Base-by-base conservation (phyloP, 2,329 filamentous ascomycete species). In the Fusarium poae region DNA sequence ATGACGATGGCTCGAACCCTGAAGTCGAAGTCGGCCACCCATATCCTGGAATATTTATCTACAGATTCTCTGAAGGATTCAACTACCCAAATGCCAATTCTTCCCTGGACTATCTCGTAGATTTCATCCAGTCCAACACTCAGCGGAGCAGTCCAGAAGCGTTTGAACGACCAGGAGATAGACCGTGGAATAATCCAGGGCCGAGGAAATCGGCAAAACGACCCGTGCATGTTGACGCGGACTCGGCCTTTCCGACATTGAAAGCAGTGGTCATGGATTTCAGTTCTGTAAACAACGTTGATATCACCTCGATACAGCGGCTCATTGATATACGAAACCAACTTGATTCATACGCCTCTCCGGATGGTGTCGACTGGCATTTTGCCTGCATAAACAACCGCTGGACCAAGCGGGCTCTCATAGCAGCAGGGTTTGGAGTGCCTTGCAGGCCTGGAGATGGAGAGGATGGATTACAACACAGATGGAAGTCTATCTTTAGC, bases 401-500 rank as follows among this genome's bases (percentile, higher is more conserved):
- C 48, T 97, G 95, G 95, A 95, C 94, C 25, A 97, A 97, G 82
- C 91, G 94, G 32, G 94, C 93, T 6, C 89, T 98, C 43, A 91
- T 91, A 6, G 89, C 92, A 3, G 95, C 92, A 25, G 95, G 95
- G 15, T 98, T 98, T 75, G 95, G 95, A 3, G 94, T 91, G 77
- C 94, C 93, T 4, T 88, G 89, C 1, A 83, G 82, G 16, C 78
- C 77, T 9, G 62, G 65, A 7, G 72, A 75, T 9, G 62, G 65
- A 7, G 72, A 75, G 11, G 61, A 66, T 20, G 84, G 82, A 2
- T 79, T 83, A 9, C 86, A 87, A 72, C 84, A 88, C 67, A 87
- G 92, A 62, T 98, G 94, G 95, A 94, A 93, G 77, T 92, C 94
- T n/a, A 94, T 98, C 69, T 98, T 97, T 84, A 94, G 89, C 75